Conservation (phyloP, 192 early-diverging fungal species). For the Coemansia sp. region DNA sequence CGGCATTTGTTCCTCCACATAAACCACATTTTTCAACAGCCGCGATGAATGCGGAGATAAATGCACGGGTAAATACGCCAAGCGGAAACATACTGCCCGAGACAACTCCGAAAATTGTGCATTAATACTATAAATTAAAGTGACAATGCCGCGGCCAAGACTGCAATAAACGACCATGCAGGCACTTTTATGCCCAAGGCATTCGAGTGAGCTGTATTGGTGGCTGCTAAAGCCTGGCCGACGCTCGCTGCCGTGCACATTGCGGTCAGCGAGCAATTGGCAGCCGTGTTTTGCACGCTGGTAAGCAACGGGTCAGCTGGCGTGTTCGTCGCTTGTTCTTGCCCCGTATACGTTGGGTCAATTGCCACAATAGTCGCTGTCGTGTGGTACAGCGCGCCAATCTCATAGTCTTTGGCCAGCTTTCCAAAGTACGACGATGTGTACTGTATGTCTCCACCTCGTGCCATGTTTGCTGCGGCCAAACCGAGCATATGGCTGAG, state of each 20-base stretch:
- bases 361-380: conserved; percentile 2
- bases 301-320: conserved; percentile 17
- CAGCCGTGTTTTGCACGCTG: conserved; percentile 8
- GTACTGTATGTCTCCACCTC: conserved; percentile 23
- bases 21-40: too few species aligned
- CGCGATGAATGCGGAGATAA: background rate
- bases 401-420: conserved; percentile 27
- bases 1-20: conserved; percentile 5
- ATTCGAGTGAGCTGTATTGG: background rate
- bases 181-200: background rate
- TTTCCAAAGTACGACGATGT: conserved; percentile 12
- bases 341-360: background rate
- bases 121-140: background rate
- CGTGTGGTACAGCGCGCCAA: conserved; percentile 27
- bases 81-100: background rate
- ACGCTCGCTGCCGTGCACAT: conserved; percentile 11
- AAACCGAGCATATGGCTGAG: conserved; percentile 28
- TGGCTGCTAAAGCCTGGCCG: background rate
- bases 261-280: conserved; percentile 24
- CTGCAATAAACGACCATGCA: background rate
- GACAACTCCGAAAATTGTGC: conserved; percentile 6
- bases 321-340: background rate
- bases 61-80: background rate
- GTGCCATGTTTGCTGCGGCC: conserved; percentile 16
- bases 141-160: background rate